Conservation (phyloP, 2,329 filamentous ascomycete species). For the Ceratocystis ficicola region DNA sequence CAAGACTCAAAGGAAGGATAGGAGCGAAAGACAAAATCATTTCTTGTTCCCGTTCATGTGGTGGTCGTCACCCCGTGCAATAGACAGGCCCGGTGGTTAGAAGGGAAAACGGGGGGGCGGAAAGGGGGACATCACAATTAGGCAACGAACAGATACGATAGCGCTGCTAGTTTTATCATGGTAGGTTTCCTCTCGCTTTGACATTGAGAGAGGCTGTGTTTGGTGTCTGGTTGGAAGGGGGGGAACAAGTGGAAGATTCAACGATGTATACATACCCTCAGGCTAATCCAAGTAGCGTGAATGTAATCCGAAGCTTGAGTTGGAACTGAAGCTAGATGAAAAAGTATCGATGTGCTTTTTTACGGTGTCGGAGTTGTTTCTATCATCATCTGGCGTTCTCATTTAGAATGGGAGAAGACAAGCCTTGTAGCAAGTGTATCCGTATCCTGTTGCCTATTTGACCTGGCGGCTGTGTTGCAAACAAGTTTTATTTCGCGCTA, state of each 20-base stretch:
- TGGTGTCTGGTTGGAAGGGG: background rate
- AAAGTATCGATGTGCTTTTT: background rate
- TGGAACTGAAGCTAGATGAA: background rate
- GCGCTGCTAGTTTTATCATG: conserved; percentile 11
- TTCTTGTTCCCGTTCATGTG: background rate
- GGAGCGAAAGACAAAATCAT: background rate
- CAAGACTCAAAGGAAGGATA: background rate
- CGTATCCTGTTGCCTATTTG: background rate
- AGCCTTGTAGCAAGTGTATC: background rate
- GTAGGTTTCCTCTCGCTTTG: background rate
- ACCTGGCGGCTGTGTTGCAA: background rate
- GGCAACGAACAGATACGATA: conserved; percentile 5
- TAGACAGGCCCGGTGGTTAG: conserved; percentile 5
- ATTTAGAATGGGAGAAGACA: background rate
- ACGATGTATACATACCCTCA: background rate
- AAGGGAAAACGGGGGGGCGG: background rate
- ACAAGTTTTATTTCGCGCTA: background rate
- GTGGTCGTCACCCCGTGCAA: background rate
- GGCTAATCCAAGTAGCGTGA: background rate
- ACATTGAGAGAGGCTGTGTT: background rate
- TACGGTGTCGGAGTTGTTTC: background rate
- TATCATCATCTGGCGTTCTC: background rate
- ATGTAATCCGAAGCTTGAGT: background rate
- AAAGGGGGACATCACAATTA: background rate
- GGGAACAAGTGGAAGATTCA: background rate